These are phyloP conservation scores for Cryphonectria nitschkei DNA, from an alignment of 2,329 filamentous ascomycete genomes.

Conservation along the genomic window DNA sequence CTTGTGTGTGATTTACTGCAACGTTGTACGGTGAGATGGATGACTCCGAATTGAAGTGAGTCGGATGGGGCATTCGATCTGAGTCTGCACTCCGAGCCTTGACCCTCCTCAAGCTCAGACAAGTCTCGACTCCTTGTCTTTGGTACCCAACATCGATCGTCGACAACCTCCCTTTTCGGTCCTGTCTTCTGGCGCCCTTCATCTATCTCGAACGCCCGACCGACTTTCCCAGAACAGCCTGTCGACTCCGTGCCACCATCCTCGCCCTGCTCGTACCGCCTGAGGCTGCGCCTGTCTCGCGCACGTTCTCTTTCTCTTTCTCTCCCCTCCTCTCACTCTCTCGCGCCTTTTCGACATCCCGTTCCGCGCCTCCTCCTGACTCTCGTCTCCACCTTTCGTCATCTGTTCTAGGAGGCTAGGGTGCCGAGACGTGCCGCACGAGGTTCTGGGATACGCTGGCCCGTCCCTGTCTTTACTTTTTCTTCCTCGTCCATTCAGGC, in stretches of 20 bases:
- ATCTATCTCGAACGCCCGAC: conserved; percentile 5
- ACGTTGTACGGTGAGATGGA: conserved; percentile 8
- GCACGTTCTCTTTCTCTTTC: neutral
- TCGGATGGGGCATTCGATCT: neutral
- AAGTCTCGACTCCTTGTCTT: conserved; percentile 1
- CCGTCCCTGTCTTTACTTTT: neutral
- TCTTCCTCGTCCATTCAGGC: too few species aligned
- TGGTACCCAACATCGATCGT: neutral
- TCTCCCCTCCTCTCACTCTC: neutral
- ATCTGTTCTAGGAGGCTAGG: neutral
- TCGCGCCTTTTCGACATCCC: neutral
- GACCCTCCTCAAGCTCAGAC: conserved; percentile 5
- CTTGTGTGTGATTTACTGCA: neutral
- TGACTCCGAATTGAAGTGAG: conserved; percentile 6
- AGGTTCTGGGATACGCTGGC: conserved; percentile 10
- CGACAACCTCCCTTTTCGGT: neutral
- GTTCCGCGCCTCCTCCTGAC: neutral
- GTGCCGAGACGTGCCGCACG: conserved; percentile 4
- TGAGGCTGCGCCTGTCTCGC: conserved; percentile 1
- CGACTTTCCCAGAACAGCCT: neutral
- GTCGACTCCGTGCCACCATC: neutral
- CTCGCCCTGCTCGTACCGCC: conserved; percentile 6
- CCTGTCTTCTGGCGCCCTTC: neutral
- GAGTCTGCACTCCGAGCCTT: neutral
- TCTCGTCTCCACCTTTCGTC: neutral